Conservation (phyloP, 2,329 filamentous ascomycete species). For the Microdochium paspali region DNA sequence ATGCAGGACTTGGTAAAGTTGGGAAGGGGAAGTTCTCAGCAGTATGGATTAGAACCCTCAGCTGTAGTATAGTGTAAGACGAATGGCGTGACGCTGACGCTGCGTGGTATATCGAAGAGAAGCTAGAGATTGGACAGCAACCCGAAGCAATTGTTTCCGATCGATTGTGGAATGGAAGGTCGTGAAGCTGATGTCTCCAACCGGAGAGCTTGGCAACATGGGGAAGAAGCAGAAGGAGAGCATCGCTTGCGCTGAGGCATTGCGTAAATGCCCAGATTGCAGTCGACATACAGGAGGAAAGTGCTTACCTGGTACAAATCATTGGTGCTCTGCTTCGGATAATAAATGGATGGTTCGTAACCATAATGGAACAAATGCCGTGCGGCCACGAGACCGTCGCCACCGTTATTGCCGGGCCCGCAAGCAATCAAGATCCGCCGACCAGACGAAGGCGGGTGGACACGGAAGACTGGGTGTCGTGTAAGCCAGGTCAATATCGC, state of each 20-base stretch:
- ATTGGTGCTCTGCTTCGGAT: slow-evolving; percentile 84
- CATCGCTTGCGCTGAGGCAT: too few relatives aligned
- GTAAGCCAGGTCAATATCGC: background rate
- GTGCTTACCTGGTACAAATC: slow-evolving; percentile 72
- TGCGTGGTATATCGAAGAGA: background rate
- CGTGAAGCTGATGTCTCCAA: background rate
- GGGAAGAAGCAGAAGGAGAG: background rate
- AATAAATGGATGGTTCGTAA: slow-evolving; percentile 82
- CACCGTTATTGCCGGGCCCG: slow-evolving; percentile 74
- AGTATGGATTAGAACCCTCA: too few relatives aligned
- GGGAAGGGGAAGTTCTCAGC: too few relatives aligned
- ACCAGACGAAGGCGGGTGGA: slow-evolving; percentile 68
- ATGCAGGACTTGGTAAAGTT: too few relatives aligned
- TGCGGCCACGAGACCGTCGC: slow-evolving; percentile 89
- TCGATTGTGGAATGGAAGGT: background rate
- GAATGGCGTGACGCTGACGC: background rate
- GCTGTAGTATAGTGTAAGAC: too few relatives aligned
- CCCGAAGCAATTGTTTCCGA: too few relatives aligned
- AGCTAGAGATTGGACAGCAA: too few relatives aligned
- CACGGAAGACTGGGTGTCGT: slow-evolving; percentile 57
- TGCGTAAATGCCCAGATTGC: too few relatives aligned
- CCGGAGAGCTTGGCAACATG: background rate
- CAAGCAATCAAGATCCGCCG: slow-evolving; percentile 78
- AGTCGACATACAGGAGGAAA: slow-evolving; percentile 2
- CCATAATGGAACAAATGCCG: slow-evolving; percentile 88